Evolutionary conservation across 148 eudicot genomes (phyloP).

Genomic region (Chenopodium formosanum): DNA sequence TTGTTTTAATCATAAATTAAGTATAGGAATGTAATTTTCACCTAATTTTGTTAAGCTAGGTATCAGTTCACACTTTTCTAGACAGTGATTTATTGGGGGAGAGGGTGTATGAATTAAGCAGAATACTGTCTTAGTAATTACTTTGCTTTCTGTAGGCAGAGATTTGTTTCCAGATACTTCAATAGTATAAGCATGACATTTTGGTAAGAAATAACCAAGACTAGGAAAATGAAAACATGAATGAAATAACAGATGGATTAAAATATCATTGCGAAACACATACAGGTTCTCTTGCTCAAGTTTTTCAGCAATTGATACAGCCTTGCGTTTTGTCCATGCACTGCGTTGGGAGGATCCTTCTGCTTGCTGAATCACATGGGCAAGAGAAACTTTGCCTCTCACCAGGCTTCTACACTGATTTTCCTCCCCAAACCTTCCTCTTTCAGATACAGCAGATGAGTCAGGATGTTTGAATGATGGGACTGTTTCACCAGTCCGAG

Average conservation of each 20-base stretch:
- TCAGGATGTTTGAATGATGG: constrained; percentile 28
- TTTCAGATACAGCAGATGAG: constrained; percentile 34
- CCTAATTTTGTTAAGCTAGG: background rate
- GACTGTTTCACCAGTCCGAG: constrained; percentile 29
- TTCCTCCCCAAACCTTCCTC: constrained; percentile 39
- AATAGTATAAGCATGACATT: background rate
- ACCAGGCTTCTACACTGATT: constrained; percentile 69
- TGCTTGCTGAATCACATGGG: constrained; percentile 84
- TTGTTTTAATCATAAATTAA: background rate
- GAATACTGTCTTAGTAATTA: background rate
- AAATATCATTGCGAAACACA: constrained; percentile 24
- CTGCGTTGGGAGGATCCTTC: constrained; percentile 58
- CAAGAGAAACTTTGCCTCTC: constrained; percentile 84
- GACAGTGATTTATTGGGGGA: background rate
- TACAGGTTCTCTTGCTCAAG: constrained; percentile 98
- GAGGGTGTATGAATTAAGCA: background rate
- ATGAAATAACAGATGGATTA: background rate
- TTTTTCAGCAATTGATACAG: constrained; percentile 90
- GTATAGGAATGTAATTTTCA: background rate
- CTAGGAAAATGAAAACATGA: background rate
- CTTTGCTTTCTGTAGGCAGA: background rate
- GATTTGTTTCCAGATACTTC: background rate
- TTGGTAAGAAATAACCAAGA: background rate
- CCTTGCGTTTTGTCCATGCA: constrained; percentile 92
- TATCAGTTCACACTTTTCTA: background rate